Base-by-base conservation (phyloP, 768 basidiomycete species). In the Rickenella mellea region DNA sequence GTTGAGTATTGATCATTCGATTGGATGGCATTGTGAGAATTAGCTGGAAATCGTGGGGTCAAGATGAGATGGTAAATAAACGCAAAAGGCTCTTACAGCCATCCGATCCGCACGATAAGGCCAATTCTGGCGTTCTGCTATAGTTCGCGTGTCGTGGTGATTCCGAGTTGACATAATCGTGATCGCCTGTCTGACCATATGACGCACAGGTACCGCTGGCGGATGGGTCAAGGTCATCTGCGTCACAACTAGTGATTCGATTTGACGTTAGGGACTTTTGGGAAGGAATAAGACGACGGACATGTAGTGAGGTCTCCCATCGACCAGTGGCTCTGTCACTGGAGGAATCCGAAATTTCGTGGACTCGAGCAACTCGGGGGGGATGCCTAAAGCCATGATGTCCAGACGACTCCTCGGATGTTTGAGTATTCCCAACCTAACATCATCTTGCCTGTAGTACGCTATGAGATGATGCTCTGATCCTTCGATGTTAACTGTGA, bases 321-420 rank as follows among this genome's bases (percentile, higher is more conserved):
- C 83, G 4, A 76, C 69, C 8, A 80, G 82, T 27, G 78, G 68
- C 48, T 87, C 85, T 24, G 87, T 70, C 55, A 84, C 76, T 1
- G 87, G 88, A 2, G 88, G 88, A 39, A 87, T 77, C 7, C 90
- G 74, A 55, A 90, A 93, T 57, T 83, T 84, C 14, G 83, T 80
- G 26, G 82, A 68, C 33, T 82, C 76, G 55, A 91, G 80, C 49
- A 88, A 79, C 45, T 83, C 78, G 6, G 80, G 74, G 4, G 81
- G 78, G 66, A 92, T 83, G 39, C 73, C 71, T 4, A 91, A 65
- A 17, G 66, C 58, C 68, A 80, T 80, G 48, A 92, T 79, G 50
- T 91, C 85, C 6, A 73, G 65, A 22, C 83, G 69, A 31, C 69
- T 71, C 1, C 80, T 80, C 1, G 88, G 88, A 28, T 76, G 68